A percentile compares a stretch with the other conserved stretches of the same genome.
Conservation (phyloP, 305 asterid species). For the Caryopteris hybrid region DNA sequence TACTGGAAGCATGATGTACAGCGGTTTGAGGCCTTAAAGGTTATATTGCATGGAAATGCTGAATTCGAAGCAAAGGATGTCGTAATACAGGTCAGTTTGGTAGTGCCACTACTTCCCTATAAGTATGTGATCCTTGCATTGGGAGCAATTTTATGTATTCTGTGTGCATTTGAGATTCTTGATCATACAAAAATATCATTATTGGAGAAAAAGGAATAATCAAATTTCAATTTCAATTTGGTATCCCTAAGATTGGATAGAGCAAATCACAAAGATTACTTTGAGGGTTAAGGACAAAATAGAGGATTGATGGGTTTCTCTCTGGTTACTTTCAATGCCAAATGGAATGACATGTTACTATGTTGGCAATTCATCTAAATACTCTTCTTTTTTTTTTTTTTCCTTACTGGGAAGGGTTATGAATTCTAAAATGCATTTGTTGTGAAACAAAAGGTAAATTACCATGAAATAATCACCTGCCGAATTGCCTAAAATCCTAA, state of each 20-base stretch:
- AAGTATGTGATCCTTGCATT: background rate
- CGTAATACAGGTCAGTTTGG: constrained; percentile 62
- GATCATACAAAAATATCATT: constrained; percentile 1
- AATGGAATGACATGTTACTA: background rate
- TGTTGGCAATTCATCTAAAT: background rate
- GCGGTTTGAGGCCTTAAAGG: constrained; percentile 73
- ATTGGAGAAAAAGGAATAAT: background rate
- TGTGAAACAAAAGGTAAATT: constrained; percentile 1
- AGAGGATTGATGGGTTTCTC: background rate
- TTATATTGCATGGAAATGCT: constrained; percentile 91
- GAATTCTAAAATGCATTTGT: background rate
- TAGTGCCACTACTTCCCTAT: constrained; percentile 4
- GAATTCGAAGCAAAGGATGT: constrained; percentile 90
- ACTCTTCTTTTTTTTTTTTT: background rate
- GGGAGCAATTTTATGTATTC: background rate
- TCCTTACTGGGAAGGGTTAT: background rate
- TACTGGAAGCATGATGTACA: constrained; percentile 97
- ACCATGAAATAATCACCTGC: constrained; percentile 2
- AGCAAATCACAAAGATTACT: background rate
- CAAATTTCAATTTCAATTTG: constrained; percentile 5
- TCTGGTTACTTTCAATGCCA: background rate
- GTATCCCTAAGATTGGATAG: background rate
- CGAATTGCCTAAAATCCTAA: background rate
- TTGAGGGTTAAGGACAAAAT: background rate
- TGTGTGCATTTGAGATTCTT: constrained; percentile 3